Evolutionary conservation across 768 basidiomycete species (phyloP).

Genomic region (Suillus lakei): DNA sequence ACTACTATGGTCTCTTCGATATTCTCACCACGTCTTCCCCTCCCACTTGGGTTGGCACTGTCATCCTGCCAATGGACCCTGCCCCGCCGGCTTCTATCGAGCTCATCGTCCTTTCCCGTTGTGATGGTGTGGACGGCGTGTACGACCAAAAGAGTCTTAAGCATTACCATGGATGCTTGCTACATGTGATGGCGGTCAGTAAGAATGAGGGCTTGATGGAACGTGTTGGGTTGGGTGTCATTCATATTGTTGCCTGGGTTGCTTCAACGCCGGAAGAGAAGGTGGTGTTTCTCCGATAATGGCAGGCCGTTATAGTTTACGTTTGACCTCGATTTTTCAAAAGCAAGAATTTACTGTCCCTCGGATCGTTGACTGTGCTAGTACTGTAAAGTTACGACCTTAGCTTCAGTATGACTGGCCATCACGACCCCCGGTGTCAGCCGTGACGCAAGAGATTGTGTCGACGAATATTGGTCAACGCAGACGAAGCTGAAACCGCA

Average conservation of each 20-base stretch:
- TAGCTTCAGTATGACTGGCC: not conserved
- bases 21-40: conserved; percentile 8
- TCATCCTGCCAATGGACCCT: conserved; percentile 20
- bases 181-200: conserved; percentile 29
- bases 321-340: not conserved
- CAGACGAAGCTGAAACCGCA: too few species aligned
- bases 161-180: conserved; percentile 16
- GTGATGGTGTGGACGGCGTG: conserved; percentile 4
- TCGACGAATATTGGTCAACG: too few species aligned
- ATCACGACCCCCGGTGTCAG: too few species aligned
- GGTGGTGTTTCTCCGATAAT: conserved; percentile 1
- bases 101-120: conserved; percentile 25
- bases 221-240: conserved; percentile 25
- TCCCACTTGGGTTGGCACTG: conserved; percentile 14
- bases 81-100: conserved; percentile 15
- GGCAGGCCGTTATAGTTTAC: not conserved
- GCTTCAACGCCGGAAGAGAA: not conserved
- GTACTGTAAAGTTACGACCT: not conserved
- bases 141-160: conserved; percentile 16
- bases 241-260: conserved; percentile 24
- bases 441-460: too few species aligned
- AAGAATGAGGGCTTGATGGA: conserved; percentile 17
- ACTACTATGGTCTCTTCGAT: conserved; percentile 17
- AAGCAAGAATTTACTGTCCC: not conserved
- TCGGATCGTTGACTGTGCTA: not conserved